Evolutionary conservation across 768 basidiomycete genomes (phyloP), one percentile per base, ranked within the genome.

Genomic region (Lactarius indigo): DNA sequence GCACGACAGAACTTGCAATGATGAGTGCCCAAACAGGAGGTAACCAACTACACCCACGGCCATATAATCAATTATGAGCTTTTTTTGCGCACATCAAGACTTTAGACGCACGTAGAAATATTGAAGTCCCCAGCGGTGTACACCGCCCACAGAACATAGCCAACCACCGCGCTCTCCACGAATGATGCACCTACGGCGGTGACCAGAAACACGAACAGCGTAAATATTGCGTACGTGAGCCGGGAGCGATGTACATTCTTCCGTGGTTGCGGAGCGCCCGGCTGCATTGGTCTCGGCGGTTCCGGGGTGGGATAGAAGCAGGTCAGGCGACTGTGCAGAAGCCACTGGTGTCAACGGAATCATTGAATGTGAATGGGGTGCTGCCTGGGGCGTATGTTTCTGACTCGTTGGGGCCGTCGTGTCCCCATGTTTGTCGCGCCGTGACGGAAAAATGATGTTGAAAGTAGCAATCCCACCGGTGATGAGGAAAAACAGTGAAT

Each of bases 1-100:
- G 62, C 31, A 69, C 56, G n/a, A 60, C 62, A 9, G 65, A 52
- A 31, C 50, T 37, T 7, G 65, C 66, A 52, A 69, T 64, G n/a
- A 71, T 64, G 44, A 71, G 68, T 50, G 70, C 70, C 70, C 70
- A 71, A 8, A 71, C 47, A 18, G 62, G 59, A 23, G 70, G 70
- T 26, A 71, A 26, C 63, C 64, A 69, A n/a, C 70, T 71, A 28
- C 33, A 10, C 5, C 28, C 42, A 23, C 4, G 30, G 10, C n/a
- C 20, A 33, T 2, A 17, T 13, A 57, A 31, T 59, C 37, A 58
- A 28, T 26, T 39, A 37, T 23, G 57, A 64, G 35, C 56, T 18
- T 20, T 63, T 59, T 23, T 39, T 6, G 50, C 57, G 31, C 31
- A 28, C 54, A 37, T 52, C 59, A 30, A 3, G 12, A 33, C 23